Evolutionary conservation across 2,329 filamentous ascomycete species (phyloP), one percentile per base, ranked within the genome.

Genomic region (Lasiodiplodia sp.): DNA sequence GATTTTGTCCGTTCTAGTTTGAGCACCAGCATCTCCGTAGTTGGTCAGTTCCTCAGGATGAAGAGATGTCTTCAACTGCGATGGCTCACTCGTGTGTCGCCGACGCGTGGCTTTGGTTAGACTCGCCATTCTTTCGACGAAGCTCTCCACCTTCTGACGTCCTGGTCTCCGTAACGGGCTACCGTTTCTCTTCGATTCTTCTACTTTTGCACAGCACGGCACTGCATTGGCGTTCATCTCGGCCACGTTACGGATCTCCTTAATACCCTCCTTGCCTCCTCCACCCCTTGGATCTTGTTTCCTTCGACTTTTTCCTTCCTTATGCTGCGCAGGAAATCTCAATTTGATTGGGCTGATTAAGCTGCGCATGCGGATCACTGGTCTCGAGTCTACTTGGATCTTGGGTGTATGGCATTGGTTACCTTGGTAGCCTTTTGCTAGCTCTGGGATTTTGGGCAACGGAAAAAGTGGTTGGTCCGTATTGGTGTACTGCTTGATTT

Each of bases 211-310:
- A 52, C 18, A 10, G 60, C 31, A 56, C 10, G 31, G 53, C 28
- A 51, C 60, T 52, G n/a, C 28, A n/a, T 38, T 64, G 44, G 60
- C 28, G 47, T 64, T 64, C 14, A 23, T 64, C 60, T 52, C 21
- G 12, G 40, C n/a, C 56, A 23, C 49, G n/a, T 38, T 23, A 55
- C 38, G 38, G 55, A 44, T 56, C 31, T 52, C 37, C 63, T 66
- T 56, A 55, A 55, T 66, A 31, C 63, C 38, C 53, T 51, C 53
- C 63, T 66, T 66, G 49, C 63, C 23, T 66, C n/a, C 51, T 66
- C 53, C 34, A 44, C 49, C 51, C 51, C 37, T 66, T 66, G 23
- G 37, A 14, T 60, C 21, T 5, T 40, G 14, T 66, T 16, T 25
- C 25, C 25, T 66, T 56, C n/a, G 14, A n/a, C 14, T 8, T 47